These are phyloP conservation scores for Penicillium sp. DNA, from an alignment of 2,329 filamentous ascomycete species.

Conservation along the genomic window DNA sequence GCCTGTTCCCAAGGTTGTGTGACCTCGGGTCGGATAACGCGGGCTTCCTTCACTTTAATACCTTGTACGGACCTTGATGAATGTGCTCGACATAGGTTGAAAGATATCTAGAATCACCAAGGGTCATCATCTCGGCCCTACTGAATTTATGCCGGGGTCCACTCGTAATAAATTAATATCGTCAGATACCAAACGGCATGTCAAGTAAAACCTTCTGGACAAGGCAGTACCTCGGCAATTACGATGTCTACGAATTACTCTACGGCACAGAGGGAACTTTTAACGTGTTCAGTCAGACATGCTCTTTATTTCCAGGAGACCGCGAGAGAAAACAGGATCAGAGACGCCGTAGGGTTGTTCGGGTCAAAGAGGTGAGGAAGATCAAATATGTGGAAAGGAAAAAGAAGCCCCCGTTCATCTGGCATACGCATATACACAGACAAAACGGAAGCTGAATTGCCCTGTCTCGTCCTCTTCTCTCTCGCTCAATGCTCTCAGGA, in stretches of 20 bases:
- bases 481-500: constrained; percentile 24
- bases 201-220: background rate
- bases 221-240: background rate
- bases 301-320: constrained; percentile 34
- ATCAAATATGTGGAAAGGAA: constrained; percentile 24
- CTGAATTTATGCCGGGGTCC: too few species aligned
- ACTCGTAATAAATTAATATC: too few species aligned
- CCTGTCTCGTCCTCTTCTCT: constrained; percentile 25
- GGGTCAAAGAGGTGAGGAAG: constrained; percentile 29
- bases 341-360: constrained; percentile 27
- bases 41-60: too few species aligned
- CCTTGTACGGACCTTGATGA: too few species aligned
- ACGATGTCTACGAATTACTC: background rate
- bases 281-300: constrained; percentile 28
- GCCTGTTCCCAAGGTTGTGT: too few species aligned
- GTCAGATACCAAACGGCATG: background rate
- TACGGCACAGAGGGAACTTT: constrained; percentile 15
- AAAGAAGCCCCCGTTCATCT: constrained; percentile 15
- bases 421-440: background rate
- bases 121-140: too few species aligned
- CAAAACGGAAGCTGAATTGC: constrained; percentile 9
- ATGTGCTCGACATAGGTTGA: too few species aligned
- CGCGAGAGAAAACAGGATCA: constrained; percentile 28
- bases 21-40: too few species aligned
- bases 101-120: too few species aligned